Conservation (phyloP, 2,329 filamentous ascomycete genomes). For the Domatiomyces catenatus region DNA sequence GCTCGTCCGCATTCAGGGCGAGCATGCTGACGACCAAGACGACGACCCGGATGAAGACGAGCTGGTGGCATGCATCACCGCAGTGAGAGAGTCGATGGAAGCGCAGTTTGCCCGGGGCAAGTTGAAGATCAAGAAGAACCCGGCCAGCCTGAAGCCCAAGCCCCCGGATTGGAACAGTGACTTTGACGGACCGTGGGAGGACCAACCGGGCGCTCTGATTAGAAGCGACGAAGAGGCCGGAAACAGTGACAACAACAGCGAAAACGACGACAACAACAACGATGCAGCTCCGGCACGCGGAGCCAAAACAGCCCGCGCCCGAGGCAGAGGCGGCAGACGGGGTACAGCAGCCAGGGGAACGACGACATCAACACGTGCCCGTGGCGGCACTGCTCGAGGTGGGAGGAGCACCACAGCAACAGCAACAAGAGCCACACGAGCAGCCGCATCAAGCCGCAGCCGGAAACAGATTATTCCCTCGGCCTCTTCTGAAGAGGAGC, state of each 20-base stretch:
- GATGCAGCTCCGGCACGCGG: conserved; percentile 28
- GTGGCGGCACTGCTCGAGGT: conserved; percentile 20
- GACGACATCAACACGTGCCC: conserved; percentile 20
- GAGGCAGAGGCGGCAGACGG: conserved; percentile 31
- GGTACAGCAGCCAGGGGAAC: conserved; percentile 29
- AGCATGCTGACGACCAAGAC: conserved; percentile 50
- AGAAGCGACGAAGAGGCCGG: conserved; percentile 30
- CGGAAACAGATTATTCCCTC: conserved; percentile 20
- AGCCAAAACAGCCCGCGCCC: conserved; percentile 30
- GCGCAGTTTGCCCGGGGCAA: conserved; percentile 53
- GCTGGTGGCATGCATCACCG: conserved; percentile 58
- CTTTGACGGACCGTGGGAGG: conserved; percentile 70
- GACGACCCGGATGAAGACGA: conserved; percentile 53
- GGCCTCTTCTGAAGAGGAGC: conserved; percentile 24
- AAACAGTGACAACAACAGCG: conserved; percentile 2
- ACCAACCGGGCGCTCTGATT: conserved; percentile 53
- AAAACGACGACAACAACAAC: conserved; percentile 29
- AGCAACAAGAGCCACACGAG: conserved; percentile 1
- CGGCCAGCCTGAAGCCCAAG: conserved; percentile 54
- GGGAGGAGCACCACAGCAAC: conserved; percentile 6
- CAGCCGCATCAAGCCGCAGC: conserved; percentile 15
- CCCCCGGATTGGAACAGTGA: conserved; percentile 82
- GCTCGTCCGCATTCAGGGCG: conserved; percentile 41
- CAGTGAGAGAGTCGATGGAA: conserved; percentile 54
- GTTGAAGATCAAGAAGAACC: conserved; percentile 36